Conservation (phyloP, 768 basidiomycete species). For the Exsudoporus frostii region DNA sequence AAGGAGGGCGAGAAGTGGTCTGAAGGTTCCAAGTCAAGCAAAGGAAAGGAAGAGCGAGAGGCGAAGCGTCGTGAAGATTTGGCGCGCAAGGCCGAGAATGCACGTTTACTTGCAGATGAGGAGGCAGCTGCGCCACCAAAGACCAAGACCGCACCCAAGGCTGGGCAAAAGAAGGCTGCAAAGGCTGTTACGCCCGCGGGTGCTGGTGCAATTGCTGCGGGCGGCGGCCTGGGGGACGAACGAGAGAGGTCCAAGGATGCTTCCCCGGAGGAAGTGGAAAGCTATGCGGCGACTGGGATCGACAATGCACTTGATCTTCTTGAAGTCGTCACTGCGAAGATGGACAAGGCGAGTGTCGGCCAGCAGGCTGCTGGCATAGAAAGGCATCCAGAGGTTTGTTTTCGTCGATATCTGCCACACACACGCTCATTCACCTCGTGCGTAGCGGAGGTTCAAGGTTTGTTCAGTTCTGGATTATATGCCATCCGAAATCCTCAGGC, state of each 20-base stretch:
- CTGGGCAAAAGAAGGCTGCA: conserved; percentile 53
- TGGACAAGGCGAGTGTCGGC: conserved; percentile 89
- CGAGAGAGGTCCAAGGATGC: conserved; percentile 26
- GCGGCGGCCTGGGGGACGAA: conserved; percentile 42
- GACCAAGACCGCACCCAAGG: conserved; percentile 62
- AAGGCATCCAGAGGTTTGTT: conserved; percentile 83
- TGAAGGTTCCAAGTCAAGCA: conserved; percentile 64
- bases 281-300: conserved; percentile 80
- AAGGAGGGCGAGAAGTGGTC: conserved; percentile 69
- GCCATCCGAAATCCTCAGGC: conserved; percentile 2
- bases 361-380: conserved; percentile 84
- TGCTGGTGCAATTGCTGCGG: conserved; percentile 83
- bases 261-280: conserved; percentile 50
- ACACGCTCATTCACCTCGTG: conserved; percentile 11
- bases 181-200: conserved; percentile 64
- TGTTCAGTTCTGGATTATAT: background rate
- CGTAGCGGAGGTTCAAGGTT: conserved; percentile 86
- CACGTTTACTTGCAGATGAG: conserved; percentile 84
- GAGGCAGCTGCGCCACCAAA: conserved; percentile 61
- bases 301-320: conserved; percentile 89
- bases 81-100: conserved; percentile 84
- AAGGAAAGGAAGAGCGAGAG: conserved; percentile 70
- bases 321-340: conserved; percentile 86
- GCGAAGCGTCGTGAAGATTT: conserved; percentile 78
- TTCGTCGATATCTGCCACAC: background rate